Conservation (phyloP, 1,284 basidiomycete species). For the Rhodotorula sp. region DNA sequence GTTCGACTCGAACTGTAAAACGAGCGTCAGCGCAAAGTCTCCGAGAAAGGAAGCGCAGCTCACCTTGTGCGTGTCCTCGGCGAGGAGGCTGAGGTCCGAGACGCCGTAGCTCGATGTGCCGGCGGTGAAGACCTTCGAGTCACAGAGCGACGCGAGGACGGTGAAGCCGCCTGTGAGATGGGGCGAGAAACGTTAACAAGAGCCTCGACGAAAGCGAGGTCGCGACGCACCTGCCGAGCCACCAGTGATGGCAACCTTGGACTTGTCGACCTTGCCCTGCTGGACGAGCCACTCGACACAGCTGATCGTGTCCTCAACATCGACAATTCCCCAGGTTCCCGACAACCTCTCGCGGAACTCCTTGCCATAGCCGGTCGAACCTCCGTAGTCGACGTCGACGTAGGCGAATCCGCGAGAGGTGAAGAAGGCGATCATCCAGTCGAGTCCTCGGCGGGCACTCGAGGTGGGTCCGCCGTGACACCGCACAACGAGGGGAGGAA, state of each 20-base stretch:
- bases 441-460: slow-evolving; percentile 53
- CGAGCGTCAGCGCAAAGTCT: not conserved
- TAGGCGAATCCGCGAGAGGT: slow-evolving; percentile 65
- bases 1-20: slow-evolving; percentile 39
- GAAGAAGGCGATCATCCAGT: slow-evolving; percentile 59
- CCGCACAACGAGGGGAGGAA: slow-evolving; percentile 63
- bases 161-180: slow-evolving; percentile 58
- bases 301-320: slow-evolving; percentile 61
- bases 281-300: slow-evolving; percentile 56
- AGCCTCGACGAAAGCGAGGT: not conserved
- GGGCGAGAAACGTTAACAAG: not conserved
- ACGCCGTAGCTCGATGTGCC: slow-evolving; percentile 60
- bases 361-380: slow-evolving; percentile 54
- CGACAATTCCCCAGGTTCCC: slow-evolving; percentile 65
- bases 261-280: slow-evolving; percentile 54
- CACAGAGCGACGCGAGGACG: slow-evolving; percentile 56
- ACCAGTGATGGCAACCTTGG: slow-evolving; percentile 62
- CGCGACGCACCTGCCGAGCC: slow-evolving; percentile 52
- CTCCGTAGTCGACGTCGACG: slow-evolving; percentile 45
- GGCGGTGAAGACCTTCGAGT: slow-evolving; percentile 53
- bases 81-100: slow-evolving; percentile 56
- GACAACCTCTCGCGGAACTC: slow-evolving; percentile 59
- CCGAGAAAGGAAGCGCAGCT: slow-evolving; percentile 45
- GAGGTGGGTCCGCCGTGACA: slow-evolving; percentile 68
- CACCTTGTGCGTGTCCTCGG: slow-evolving; percentile 65